Evolutionary conservation across 176 grass and related monocot species (phyloP), one percentile per base, ranked within the genome.

Genomic region (Triticum urartu): DNA sequence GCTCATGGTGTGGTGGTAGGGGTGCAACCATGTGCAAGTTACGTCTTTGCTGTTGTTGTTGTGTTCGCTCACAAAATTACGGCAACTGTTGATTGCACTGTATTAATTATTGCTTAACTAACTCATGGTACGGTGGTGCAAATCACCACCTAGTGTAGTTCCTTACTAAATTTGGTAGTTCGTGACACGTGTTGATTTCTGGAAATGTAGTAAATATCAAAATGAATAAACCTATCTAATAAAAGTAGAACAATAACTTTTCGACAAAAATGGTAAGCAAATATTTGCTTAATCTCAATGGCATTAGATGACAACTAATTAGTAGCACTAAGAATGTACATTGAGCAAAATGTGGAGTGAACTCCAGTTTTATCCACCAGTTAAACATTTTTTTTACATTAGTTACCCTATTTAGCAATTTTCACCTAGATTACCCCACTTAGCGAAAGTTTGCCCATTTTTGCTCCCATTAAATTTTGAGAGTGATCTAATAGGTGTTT

Each of bases 91-190:
- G 24, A 42, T 80, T 76, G 50, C 17, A 36, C 18, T 33, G 50
- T 39, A 21, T 59, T 21, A 9, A 59, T 11, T 45, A 3, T 59
- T 61, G 45, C 30, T 79, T 58, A 36, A 77, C 68, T 69, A 63
- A 64, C 28, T 52, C 38, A 40, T 70, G 63, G 28, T 40, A 33
- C 4, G 60, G 59, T 18, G 76, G 64, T 77, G 45, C 64, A 72
- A 79, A 21, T 59, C 17, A 59, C 56, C 67, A 47, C 71, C 20
- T 24, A 59, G 56, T 59, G 40, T 17, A 14, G 58, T 75, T 82
- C 40, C 58, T 81, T 81, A 22, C 40, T 54, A 38, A 22, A 59
- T 56, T 75, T 5, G 14, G 3, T 87, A 81, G 60, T 67, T 84
- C 15, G 28, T 72, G 64, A 79, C 54, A 39, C 40, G 66, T 65